Evolutionary conservation across 345 rosid species (phyloP).

Genomic region (Eutrema japonicum): DNA sequence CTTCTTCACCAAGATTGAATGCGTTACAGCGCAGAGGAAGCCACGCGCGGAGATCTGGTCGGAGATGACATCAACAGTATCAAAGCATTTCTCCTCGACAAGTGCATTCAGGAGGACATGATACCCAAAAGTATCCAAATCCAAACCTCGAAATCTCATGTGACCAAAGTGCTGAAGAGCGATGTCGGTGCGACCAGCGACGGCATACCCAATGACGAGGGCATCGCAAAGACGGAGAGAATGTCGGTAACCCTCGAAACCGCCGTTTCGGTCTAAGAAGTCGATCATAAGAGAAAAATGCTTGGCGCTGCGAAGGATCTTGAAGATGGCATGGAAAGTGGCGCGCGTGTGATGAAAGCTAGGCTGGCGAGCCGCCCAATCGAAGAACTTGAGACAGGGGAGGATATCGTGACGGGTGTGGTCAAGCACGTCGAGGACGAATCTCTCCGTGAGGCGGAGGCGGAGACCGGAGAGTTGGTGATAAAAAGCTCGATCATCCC

Average conservation of each 20-base stretch:
- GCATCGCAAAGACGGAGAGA: constrained; percentile 52
- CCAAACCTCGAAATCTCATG: constrained; percentile 79
- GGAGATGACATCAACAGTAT: constrained; percentile 51
- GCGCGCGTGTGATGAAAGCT: constrained; percentile 66
- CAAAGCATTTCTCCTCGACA: constrained; percentile 64
- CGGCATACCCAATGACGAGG: constrained; percentile 74
- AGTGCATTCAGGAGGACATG: constrained; percentile 74
- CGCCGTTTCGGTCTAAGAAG: constrained; percentile 49
- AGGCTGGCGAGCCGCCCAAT: constrained; percentile 83
- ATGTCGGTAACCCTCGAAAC: constrained; percentile 13
- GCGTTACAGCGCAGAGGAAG: constrained; percentile 53
- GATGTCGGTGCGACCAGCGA: constrained; percentile 66
- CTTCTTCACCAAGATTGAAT: constrained; percentile 61
- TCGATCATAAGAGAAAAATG: constrained; percentile 50
- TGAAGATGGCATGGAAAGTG: constrained; percentile 71
- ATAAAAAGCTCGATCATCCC: constrained; percentile 42
- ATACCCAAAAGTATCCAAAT: constrained; percentile 66
- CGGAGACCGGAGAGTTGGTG: constrained; percentile 51
- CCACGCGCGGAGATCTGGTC: constrained; percentile 65
- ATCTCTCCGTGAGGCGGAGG: constrained; percentile 56
- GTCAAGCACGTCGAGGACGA: constrained; percentile 64
- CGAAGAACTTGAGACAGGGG: constrained; percentile 83
- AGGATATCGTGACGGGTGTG: constrained; percentile 58
- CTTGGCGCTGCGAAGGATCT: constrained; percentile 62
- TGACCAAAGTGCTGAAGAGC: constrained; percentile 78